A percentile compares a stretch with the other conserved stretches of the same genome.
phyloP scores from a whole-genome alignment of 2,329 filamentous ascomycete genomes.

The Endocalyx cinctus region DNA sequence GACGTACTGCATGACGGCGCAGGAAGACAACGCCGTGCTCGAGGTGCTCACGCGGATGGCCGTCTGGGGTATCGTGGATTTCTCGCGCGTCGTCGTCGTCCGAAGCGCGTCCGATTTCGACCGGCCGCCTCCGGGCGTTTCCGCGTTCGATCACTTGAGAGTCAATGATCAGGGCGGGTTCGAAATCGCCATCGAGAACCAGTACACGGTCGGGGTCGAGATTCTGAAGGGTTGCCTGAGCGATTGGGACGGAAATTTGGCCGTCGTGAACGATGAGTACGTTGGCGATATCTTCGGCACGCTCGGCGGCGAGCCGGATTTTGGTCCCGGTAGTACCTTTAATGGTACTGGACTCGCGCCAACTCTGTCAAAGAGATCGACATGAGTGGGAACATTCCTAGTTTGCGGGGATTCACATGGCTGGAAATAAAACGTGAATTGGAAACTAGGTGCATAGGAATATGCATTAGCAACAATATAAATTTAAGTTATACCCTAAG shows the following conservation, averaged over 20 bases:
- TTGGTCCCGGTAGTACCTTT: constrained; percentile 48
- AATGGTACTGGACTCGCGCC: constrained; percentile 4
- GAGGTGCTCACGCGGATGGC: constrained; percentile 60
- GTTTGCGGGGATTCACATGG: too few species aligned
- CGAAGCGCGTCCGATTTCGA: constrained; percentile 68
- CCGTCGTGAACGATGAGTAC: constrained; percentile 59
- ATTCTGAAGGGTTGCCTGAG: constrained; percentile 60
- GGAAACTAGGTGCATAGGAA: too few species aligned
- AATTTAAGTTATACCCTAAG: too few species aligned
- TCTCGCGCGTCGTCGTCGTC: constrained; percentile 62
- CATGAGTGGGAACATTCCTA: too few species aligned
- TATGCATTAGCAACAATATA: too few species aligned
- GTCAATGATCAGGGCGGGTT: constrained; percentile 64
- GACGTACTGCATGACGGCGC: constrained; percentile 65
- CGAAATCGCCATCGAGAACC: constrained; percentile 57
- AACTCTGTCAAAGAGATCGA: too few species aligned
- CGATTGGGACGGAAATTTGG: constrained; percentile 59
- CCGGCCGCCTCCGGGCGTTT: constrained; percentile 55
- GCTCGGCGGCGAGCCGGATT: constrained; percentile 61
- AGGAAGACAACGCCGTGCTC: constrained; percentile 68
- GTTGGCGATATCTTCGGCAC: constrained; percentile 68
- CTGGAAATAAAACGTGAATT: too few species aligned
- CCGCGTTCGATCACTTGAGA: constrained; percentile 56
- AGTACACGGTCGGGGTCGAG: constrained; percentile 61
- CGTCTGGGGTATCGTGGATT: constrained; percentile 56